Evolutionary conservation across 768 basidiomycete genomes (phyloP).

Genomic region (Macrolepiota albuminosa): DNA sequence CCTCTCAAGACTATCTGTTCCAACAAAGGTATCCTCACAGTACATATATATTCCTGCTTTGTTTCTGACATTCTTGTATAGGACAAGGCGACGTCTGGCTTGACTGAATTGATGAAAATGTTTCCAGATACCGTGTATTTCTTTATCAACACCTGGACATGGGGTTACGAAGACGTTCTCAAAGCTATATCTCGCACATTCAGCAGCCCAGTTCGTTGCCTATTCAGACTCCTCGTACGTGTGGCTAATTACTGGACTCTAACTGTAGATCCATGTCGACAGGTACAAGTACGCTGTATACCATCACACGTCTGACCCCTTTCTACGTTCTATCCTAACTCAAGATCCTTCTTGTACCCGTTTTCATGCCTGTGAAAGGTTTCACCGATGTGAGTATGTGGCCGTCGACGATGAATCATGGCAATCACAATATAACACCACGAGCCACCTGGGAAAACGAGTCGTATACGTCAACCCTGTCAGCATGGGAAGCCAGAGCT

Average conservation of each 20-base stretch:
- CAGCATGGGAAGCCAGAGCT: constrained; percentile 57
- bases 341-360: constrained; percentile 58
- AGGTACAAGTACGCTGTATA: constrained; percentile 80
- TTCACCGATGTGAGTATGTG: constrained; percentile 65
- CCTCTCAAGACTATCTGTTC: constrained; percentile 45
- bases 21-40: constrained; percentile 47
- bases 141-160: constrained; percentile 93
- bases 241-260: background rate
- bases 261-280: constrained; percentile 77
- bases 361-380: constrained; percentile 93
- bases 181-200: constrained; percentile 71
- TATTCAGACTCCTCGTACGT: background rate
- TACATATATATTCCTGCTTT: background rate
- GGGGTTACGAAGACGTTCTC: constrained; percentile 92
- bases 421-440: constrained; percentile 23
- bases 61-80: constrained; percentile 21
- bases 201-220: constrained; percentile 44
- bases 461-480: constrained; percentile 87
- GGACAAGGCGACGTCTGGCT: constrained; percentile 60
- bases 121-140: constrained; percentile 68
- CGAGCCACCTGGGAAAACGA: constrained; percentile 41
- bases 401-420: constrained; percentile 33
- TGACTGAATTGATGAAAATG: constrained; percentile 64
- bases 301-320: constrained; percentile 50
- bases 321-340: constrained; percentile 56